These are phyloP conservation scores for Alternaria postmessia DNA, from an alignment of 2,329 filamentous ascomycete species.

Conservation along the genomic window DNA sequence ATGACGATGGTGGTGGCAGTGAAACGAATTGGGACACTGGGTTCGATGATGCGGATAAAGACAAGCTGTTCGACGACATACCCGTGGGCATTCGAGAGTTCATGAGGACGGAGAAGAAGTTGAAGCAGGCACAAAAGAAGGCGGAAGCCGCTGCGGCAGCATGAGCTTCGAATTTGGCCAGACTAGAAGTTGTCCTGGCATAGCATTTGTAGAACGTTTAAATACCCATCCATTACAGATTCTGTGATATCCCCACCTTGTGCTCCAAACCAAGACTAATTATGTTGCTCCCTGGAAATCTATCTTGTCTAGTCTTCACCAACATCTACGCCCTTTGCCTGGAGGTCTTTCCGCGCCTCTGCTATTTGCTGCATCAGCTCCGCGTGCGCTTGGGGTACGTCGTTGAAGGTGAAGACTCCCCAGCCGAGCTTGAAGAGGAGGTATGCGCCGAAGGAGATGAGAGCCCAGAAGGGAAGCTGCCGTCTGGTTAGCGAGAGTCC, in stretches of 20 bases:
- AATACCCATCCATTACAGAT: constrained; percentile 21
- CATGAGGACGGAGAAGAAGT: constrained; percentile 93
- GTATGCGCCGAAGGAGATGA: constrained; percentile 90
- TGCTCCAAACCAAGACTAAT: constrained; percentile 7
- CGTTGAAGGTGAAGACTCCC: constrained; percentile 96
- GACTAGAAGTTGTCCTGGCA: background rate
- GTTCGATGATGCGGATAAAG: constrained; percentile 52
- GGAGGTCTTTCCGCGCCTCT: constrained; percentile 76
- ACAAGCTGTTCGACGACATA: constrained; percentile 78
- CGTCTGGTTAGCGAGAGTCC: constrained; percentile 11
- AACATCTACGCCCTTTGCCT: constrained; percentile 77
- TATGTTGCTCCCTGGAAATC: constrained; percentile 8
- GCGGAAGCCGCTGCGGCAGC: constrained; percentile 56
- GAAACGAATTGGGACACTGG: constrained; percentile 68
- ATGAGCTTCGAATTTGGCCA: constrained; percentile 4
- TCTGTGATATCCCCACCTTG: background rate
- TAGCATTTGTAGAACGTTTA: constrained; percentile 11
- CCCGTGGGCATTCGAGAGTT: constrained; percentile 95
- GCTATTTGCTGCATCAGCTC: constrained; percentile 89
- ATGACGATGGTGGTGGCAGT: constrained; percentile 81
- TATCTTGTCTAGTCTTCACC: constrained; percentile 62
- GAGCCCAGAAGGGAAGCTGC: constrained; percentile 89
- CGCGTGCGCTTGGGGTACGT: constrained; percentile 87
- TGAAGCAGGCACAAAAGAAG: constrained; percentile 76
- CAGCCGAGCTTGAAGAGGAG: constrained; percentile 90